Evolutionary conservation across 2,329 filamentous ascomycete genomes (phyloP).

Genomic region (Trichoderma arundinaceum): DNA sequence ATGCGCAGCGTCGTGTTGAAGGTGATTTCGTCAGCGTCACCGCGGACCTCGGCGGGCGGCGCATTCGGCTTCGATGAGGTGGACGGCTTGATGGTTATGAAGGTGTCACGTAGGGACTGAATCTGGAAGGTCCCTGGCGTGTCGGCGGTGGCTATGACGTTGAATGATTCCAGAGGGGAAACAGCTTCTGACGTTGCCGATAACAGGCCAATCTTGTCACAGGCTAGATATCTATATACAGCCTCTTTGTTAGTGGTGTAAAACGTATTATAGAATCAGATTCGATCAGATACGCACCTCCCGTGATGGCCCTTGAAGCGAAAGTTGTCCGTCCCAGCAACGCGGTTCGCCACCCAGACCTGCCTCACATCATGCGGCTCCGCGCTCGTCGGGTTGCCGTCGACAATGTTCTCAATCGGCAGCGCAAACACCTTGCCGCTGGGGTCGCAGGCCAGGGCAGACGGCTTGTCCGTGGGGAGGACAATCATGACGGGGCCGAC

Average conservation of each 20-base stretch:
- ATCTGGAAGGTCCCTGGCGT: constrained; percentile 75
- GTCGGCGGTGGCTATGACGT: constrained; percentile 66
- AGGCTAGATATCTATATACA: constrained; percentile 74
- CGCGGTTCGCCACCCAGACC: constrained; percentile 88
- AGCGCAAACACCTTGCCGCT: constrained; percentile 85
- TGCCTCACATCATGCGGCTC: constrained; percentile 96
- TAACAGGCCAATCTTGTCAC: constrained; percentile 81
- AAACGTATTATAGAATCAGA: neutral
- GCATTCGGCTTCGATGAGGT: constrained; percentile 55
- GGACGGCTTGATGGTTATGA: constrained; percentile 66
- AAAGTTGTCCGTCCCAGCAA: constrained; percentile 80
- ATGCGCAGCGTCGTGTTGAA: constrained; percentile 78
- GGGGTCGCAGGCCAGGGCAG: constrained; percentile 83
- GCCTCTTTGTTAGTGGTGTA: neutral
- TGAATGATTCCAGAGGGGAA: constrained; percentile 81
- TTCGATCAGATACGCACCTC: constrained; percentile 56
- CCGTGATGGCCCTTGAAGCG: constrained; percentile 92
- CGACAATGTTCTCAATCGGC: constrained; percentile 84
- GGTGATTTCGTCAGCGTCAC: constrained; percentile 71
- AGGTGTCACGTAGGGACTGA: constrained; percentile 74
- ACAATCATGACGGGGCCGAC: constrained; percentile 83
- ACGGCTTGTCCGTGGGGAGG: constrained; percentile 73
- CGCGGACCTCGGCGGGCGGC: constrained; percentile 68
- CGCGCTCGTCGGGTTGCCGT: constrained; percentile 78
- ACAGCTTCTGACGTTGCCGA: constrained; percentile 81